Evolutionary conservation across 2,329 filamentous ascomycete species (phyloP).

Genomic region (Sporothrix inflata): DNA sequence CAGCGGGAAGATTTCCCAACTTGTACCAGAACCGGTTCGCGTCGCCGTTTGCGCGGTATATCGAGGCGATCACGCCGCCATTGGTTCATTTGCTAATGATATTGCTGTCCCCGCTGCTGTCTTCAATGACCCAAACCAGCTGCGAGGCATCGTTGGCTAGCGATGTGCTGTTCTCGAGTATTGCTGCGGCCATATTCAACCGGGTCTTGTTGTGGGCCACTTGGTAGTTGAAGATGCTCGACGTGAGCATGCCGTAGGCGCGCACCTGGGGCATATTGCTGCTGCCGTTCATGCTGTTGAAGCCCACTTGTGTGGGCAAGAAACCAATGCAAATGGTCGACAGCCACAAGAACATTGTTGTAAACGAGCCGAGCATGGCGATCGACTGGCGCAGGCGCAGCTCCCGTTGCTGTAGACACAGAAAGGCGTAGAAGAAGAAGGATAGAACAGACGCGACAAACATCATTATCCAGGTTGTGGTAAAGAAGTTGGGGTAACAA

Average conservation of each 20-base stretch:
- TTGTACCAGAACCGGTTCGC: conserved; percentile 14
- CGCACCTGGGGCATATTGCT: conserved; percentile 2
- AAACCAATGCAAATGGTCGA: conserved; percentile 26
- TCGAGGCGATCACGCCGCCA: background rate
- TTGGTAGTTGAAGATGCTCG: conserved; percentile 30
- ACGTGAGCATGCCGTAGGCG: conserved; percentile 30
- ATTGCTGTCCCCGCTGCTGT: background rate
- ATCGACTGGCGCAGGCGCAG: conserved; percentile 27
- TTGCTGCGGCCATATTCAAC: background rate
- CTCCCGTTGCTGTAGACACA: conserved; percentile 24
- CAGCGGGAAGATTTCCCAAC: background rate
- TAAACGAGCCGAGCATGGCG: conserved; percentile 20
- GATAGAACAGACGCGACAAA: conserved; percentile 12
- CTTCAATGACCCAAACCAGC: conserved; percentile 11
- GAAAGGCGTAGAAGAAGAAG: conserved; percentile 11
- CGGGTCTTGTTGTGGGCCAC: background rate
- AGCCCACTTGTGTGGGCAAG: background rate
- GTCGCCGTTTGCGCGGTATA: conserved; percentile 20
- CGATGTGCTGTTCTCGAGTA: background rate
- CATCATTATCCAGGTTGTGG: conserved; percentile 29
- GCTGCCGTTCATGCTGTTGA: background rate
- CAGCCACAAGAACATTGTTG: conserved; percentile 28
- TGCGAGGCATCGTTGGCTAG: background rate
- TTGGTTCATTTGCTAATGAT: background rate
- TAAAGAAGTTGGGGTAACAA: conserved; percentile 34